Base-by-base conservation (phyloP, 495 filamentous ascomycete genomes). In the Niebla homalea region DNA sequence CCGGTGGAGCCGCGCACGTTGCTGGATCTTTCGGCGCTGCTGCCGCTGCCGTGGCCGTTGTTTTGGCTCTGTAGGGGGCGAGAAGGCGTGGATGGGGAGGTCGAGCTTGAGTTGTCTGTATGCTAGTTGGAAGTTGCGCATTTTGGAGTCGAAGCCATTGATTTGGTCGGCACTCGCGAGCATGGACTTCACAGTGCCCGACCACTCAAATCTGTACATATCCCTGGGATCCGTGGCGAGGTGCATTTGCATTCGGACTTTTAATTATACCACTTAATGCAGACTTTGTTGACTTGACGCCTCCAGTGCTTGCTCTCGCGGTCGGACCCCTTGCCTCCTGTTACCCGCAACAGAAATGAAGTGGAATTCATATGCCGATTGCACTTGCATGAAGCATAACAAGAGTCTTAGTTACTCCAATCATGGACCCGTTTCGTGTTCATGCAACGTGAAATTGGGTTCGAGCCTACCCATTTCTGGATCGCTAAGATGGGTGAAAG, bases 1-100 rank as follows among this genome's bases (percentile, higher is more conserved):
- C 55, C 20, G 57, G 57, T 12, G 54, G 50, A 1, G 57, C 57
- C 29, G 52, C 51, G 14, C 54, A 56, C 32, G 21, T 59, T 10
- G 48, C 39, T 40, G 57, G 50, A 41, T 59, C 57, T 2, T 23
- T 51, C 18, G 53, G 53, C 19, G 41, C 36, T 14, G 53, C 29
- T 15, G 35, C 51, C 29, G 53, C 48, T 14, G 53, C 48, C 23
- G 36, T 49, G 16, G 53, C 53, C 39, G 53, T 23, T 35, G 40
- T 47, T 14, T 39, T 55, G 25, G 53, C 44, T 15, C 40, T 55
- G 23, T 55, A 44, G 46, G 20, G 5, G 18, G 39, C 8, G 15
- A 42, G n/a, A 4, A 15, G 39, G 39, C 18, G 39, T 8, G 39
- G n/a, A 4, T 11, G 3, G 21, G 39, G 8, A 42, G 39, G 15